A percentile compares a stretch with the other conserved stretches of the same genome.
phyloP scores from a whole-genome alignment of 495 filamentous ascomycete species.

The Neurospora sublineolata region DNA sequence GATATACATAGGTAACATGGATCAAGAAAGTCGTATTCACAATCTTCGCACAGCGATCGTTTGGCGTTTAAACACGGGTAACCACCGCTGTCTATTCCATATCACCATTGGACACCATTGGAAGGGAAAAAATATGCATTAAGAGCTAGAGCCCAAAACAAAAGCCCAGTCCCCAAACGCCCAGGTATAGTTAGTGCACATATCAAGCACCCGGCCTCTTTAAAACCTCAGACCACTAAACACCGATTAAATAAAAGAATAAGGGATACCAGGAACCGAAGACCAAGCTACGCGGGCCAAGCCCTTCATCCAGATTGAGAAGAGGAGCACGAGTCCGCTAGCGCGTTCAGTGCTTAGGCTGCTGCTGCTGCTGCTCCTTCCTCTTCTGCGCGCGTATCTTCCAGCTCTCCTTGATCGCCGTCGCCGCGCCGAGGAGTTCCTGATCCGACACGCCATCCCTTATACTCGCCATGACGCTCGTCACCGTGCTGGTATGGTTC shows the following conservation, averaged over 20 bases:
- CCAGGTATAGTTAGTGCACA: background rate
- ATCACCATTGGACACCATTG: background rate
- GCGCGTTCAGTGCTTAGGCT: background rate
- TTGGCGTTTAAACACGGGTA: background rate
- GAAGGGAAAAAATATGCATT: background rate
- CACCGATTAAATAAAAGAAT: background rate
- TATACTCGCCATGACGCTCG: slow-evolving; percentile 75
- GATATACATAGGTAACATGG: background rate
- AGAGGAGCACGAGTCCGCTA: no score
- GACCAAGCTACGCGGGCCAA: background rate
- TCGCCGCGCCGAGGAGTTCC: slow-evolving; percentile 45
- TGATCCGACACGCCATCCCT: slow-evolving; percentile 53
- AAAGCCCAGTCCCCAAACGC: background rate
- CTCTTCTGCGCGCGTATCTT: slow-evolving; percentile 38
- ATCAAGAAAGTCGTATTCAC: background rate
- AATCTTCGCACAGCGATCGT: background rate
- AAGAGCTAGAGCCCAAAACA: background rate
- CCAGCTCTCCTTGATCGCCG: slow-evolving; percentile 59
- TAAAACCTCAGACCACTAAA: background rate
- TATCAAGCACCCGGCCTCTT: background rate
- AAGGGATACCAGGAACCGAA: background rate
- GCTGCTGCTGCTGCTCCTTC: slow-evolving; percentile 12
- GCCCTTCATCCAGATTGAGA: background rate
- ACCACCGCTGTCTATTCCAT: background rate
- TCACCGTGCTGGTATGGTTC: slow-evolving; percentile 73